Conservation (phyloP, 129 eudicot species). For the Flaveria robusta region DNA sequence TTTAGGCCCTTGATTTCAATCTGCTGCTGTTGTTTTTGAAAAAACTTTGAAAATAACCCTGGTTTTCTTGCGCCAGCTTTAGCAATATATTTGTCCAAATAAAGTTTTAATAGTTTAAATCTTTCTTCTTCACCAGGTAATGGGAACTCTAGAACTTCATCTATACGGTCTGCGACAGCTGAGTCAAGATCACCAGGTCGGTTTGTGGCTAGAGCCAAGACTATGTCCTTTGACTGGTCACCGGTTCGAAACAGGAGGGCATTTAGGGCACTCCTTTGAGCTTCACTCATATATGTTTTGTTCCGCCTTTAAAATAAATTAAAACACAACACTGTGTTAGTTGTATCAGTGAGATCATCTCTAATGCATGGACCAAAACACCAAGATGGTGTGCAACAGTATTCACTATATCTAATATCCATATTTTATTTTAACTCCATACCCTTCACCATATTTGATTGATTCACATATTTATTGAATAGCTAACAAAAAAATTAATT, state of each 20-base stretch:
- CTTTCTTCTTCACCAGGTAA: constrained; percentile 95
- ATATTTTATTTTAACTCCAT: not conserved
- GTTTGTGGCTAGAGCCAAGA: constrained; percentile 93
- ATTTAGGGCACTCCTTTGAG: constrained; percentile 97
- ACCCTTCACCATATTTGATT: not conserved
- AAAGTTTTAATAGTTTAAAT: constrained; percentile 76
- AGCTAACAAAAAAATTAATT: not conserved
- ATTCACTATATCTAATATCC: not conserved
- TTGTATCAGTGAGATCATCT: not conserved
- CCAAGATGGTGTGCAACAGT: not conserved
- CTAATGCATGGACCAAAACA: not conserved
- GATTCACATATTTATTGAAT: not conserved
- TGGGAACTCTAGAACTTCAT: constrained; percentile 94
- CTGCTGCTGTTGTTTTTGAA: constrained; percentile 72
- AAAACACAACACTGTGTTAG: not conserved
- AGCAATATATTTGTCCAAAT: constrained; percentile 85
- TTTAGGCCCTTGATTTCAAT: constrained; percentile 76
- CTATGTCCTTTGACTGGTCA: constrained; percentile 97
- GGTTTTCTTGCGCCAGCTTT: constrained; percentile 77
- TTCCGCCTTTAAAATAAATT: constrained; percentile 57
- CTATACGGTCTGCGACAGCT: constrained; percentile 93
- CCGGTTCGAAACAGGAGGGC: constrained; percentile 97
- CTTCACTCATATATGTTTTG: constrained; percentile 99
- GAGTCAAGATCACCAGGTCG: constrained; percentile 98
- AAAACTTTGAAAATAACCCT: constrained; percentile 57